Evolutionary conservation across 495 filamentous ascomycete species (phyloP).

Genomic region (Halenospora varia): DNA sequence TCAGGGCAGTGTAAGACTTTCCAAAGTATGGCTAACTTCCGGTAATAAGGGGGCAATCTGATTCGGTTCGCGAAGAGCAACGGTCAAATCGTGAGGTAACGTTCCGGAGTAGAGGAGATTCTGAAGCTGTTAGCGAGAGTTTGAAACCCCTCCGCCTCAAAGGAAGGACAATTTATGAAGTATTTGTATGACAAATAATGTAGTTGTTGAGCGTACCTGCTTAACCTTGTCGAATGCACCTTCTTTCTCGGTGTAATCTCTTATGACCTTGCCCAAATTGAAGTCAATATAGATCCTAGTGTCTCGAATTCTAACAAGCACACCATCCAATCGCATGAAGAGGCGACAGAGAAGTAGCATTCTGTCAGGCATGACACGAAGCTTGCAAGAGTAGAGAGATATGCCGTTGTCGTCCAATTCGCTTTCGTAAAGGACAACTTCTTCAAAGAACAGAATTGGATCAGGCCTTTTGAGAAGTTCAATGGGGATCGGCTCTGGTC

Average conservation of each 20-base stretch:
- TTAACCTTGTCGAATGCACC: conserved; percentile 71
- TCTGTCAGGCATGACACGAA: conserved; percentile 84
- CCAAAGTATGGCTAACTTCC: conserved; percentile 53
- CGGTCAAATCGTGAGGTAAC: conserved; percentile 64
- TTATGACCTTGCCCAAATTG: conserved; percentile 68
- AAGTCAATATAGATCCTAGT: conserved; percentile 94
- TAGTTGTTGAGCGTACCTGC: conserved; percentile 48
- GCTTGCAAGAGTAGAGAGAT: conserved; percentile 77
- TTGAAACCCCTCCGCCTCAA: neutral
- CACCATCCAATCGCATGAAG: conserved; percentile 90
- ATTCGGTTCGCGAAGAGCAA: conserved; percentile 81
- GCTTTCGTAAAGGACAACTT: conserved; percentile 93
- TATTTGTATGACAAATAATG: neutral
- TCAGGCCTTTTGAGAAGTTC: conserved; percentile 80
- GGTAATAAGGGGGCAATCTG: conserved; percentile 68
- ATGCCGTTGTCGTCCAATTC: conserved; percentile 98
- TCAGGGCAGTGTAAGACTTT: conserved; percentile 34
- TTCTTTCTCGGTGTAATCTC: conserved; percentile 86
- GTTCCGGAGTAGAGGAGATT: conserved; percentile 60
- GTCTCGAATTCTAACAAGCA: conserved; percentile 80
- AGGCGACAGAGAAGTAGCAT: conserved; percentile 82
- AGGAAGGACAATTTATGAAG: conserved; percentile 7
- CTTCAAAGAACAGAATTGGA: conserved; percentile 92
- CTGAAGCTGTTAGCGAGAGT: conserved; percentile 36
- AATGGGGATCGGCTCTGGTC: conserved; percentile 67